Evolutionary conservation across 73 alveolate genomes (phyloP).

Genomic region (Blepharisma stoltei): DNA sequence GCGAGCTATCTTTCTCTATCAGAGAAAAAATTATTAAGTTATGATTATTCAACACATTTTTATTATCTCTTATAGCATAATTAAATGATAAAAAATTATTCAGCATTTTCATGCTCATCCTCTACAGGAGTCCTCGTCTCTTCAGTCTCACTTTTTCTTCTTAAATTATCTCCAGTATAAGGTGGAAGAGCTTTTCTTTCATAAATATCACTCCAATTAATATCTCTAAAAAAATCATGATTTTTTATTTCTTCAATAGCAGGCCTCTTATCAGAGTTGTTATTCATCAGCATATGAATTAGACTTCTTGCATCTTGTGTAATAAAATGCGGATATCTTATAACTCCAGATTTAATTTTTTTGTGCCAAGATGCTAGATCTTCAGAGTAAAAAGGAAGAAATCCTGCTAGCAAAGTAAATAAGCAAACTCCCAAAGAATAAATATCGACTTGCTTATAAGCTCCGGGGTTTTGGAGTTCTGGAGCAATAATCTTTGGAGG

Average conservation of each 20-base stretch:
- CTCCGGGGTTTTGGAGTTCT: slow-evolving; percentile 57
- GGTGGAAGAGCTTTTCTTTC: neutral
- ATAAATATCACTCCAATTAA: neutral
- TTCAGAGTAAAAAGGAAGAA: slow-evolving; percentile 56
- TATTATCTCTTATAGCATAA: too few relatives aligned
- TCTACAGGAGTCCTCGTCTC: too few relatives aligned
- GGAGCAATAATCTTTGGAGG: slow-evolving; percentile 70
- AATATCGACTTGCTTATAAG: slow-evolving; percentile 61
- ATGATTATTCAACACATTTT: too few relatives aligned
- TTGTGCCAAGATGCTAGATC: neutral
- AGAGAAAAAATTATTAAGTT: too few relatives aligned
- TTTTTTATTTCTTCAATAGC: slow-evolving; percentile 9
- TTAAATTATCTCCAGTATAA: too few relatives aligned
- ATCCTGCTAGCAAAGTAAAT: slow-evolving; percentile 62
- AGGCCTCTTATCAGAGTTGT: slow-evolving; percentile 1
- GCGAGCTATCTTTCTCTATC: too few relatives aligned
- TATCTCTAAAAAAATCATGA: slow-evolving; percentile 19
- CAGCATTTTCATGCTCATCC: too few relatives aligned
- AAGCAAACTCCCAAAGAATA: slow-evolving; percentile 64
- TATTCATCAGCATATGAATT: neutral
- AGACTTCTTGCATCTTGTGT: neutral
- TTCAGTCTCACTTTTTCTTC: too few relatives aligned
- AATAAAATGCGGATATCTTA: too few relatives aligned
- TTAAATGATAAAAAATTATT: too few relatives aligned
- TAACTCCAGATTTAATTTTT: too few relatives aligned